Evolutionary conservation across 139 green algal genomes (phyloP).

Genomic region (Micractinium conductrix): DNA sequence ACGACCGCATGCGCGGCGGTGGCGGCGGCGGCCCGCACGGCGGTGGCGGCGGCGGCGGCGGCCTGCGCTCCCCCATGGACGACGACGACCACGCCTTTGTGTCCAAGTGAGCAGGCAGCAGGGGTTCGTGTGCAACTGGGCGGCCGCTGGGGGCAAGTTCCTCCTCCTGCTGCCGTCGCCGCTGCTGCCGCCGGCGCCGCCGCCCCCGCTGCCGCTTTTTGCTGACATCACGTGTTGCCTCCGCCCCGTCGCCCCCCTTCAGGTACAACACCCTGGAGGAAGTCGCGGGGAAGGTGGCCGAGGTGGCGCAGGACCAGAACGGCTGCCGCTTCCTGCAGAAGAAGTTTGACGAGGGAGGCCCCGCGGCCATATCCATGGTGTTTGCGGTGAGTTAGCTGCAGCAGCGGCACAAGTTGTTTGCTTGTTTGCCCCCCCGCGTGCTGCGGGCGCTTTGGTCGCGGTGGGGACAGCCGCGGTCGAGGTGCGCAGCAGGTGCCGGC

Average conservation of each 20-base stretch:
- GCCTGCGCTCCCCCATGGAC: constrained; percentile 14
- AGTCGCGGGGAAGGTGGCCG: constrained; percentile 76
- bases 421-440: no score
- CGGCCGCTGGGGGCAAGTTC: no score
- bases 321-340: constrained; percentile 97
- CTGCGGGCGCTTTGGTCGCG: no score
- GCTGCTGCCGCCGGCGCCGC: no score
- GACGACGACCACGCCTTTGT: constrained; percentile 36
- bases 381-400: constrained; percentile 62
- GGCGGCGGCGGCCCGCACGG: constrained; percentile 1
- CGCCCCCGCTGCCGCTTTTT: no score
- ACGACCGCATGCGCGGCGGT: constrained; percentile 24
- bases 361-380: constrained; percentile 77
- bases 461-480: no score
- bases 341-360: constrained; percentile 96
- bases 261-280: constrained; percentile 74
- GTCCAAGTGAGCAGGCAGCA: constrained; percentile 32
- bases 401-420: no score
- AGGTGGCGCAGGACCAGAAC: constrained; percentile 96
- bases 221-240: no score
- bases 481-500: no score
- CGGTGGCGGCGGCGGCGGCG: not conserved
- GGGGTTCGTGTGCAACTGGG: no score
- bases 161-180: no score
- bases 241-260: not conserved